Evolutionary conservation across 768 basidiomycete species (phyloP), one percentile per base, ranked within the genome.

Genomic region (Paxillus rubicundulus): DNA sequence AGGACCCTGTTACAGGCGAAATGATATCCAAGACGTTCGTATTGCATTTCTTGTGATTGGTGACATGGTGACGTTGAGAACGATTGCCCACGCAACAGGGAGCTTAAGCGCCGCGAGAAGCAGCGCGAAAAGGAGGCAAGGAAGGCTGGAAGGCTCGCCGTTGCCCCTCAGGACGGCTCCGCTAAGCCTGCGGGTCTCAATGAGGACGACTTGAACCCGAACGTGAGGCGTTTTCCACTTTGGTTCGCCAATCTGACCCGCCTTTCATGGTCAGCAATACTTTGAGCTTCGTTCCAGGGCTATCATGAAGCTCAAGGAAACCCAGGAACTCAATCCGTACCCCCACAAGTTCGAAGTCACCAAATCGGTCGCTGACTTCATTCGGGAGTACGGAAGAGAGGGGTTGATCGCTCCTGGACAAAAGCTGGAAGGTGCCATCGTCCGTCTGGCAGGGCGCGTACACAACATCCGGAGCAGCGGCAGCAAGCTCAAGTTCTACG

Each of bases 331-430:
- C 2, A 89, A 95, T 69, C 97, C 97, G 2, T 99, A 98, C 76
- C 97, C 97, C 7, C 97, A 99, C 86, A 99, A 99, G 83, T 99
- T 99, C 75, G 71, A 96, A 60, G 95, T 98, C 18, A 76, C 86
- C 51, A 76, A 72, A 55, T 92, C 91, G 8, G 76, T 99, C 64
- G 73, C 83, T 3, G 65, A 73, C 5, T 99, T 86, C 73, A 81
- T 98, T 68, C 68, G 77, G 5, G 71, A 79, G 49, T 98, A 91
- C 62, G 88, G 89, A 24, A 20, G 61, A 8, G 87, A 91, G 45
- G 89, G 87, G 47, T 79, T 82, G 70, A 82, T 96, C 54, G 61
- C 76, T 4, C 59, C 84, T 20, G 90, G 89, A 20, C 73, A 76
- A 63, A 87, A 85, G 75, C 74, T 90, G 2, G 79, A 85, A 9